Evolutionary conservation across 371 early-diverging fungal species (phyloP).

Genomic region (Agmasoma carcini): DNA sequence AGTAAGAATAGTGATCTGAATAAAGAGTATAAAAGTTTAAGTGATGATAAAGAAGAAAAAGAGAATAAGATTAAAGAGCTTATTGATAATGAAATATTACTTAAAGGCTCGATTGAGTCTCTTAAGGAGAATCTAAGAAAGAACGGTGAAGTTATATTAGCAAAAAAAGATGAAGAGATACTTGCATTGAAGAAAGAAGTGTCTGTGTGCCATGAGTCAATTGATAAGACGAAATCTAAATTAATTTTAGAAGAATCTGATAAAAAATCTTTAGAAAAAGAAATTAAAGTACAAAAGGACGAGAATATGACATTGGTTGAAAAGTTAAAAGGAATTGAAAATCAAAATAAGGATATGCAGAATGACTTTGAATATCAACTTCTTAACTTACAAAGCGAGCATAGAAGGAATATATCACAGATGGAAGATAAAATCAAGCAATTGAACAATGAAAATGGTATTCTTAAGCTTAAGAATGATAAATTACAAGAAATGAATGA

Average conservation of each 20-base stretch:
- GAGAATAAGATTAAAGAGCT: conserved; percentile 7
- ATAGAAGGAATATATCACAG: no score
- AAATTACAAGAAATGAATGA: no score
- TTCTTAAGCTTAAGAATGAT: no score
- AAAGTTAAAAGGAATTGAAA: background rate
- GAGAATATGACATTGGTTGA: background rate
- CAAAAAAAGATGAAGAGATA: conserved; percentile 22
- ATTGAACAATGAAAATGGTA: no score
- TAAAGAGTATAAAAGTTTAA: conserved; percentile 3
- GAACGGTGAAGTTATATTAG: background rate
- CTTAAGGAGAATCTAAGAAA: background rate
- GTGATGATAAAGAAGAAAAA: background rate
- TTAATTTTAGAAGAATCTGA: conserved; percentile 2
- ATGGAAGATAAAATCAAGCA: no score
- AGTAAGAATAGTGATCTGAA: background rate
- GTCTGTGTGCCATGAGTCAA: no score
- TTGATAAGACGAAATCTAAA: background rate
- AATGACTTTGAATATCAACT: background rate
- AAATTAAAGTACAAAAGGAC: background rate
- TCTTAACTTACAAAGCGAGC: no score
- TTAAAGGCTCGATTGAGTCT: background rate
- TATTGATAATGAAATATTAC: background rate
- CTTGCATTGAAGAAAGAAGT: conserved; percentile 2
- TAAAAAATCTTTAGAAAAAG: background rate
- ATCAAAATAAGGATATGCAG: background rate